Evolutionary conservation across 805 yeast genomes (phyloP).

Genomic region (Alloascoidea africana): DNA sequence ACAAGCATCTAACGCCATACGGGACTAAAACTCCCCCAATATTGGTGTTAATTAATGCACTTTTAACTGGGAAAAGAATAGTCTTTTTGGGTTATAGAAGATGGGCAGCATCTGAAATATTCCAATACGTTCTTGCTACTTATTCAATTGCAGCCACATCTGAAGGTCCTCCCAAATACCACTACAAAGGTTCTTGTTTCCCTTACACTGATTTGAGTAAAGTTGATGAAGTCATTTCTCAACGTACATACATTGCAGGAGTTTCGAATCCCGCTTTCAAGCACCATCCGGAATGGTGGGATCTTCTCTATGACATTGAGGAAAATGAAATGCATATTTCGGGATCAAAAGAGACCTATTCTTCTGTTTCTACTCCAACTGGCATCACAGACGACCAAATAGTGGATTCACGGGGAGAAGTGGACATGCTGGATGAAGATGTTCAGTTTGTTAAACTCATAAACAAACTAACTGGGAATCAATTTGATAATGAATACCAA

Average conservation of each 20-base stretch:
- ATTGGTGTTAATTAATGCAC: conserved; percentile 32
- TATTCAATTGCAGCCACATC: conserved; percentile 39
- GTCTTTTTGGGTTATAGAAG: conserved; percentile 33
- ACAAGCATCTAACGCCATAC: conserved; percentile 34
- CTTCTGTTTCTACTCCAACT: conserved; percentile 1
- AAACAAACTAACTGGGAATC: conserved; percentile 12
- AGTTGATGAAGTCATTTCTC: conserved; percentile 30
- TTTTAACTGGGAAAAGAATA: conserved; percentile 35
- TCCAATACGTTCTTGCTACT: conserved; percentile 32
- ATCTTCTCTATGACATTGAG: conserved; percentile 37
- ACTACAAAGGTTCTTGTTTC: conserved; percentile 30
- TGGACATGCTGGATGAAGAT: conserved; percentile 9
- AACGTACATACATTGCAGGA: conserved; percentile 40
- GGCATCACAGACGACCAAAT: no score
- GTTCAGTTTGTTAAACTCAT: conserved; percentile 13
- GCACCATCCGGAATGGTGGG: conserved; percentile 39
- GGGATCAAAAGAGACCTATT: neutral
- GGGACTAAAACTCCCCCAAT: conserved; percentile 41
- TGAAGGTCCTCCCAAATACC: no score
- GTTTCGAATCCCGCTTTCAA: conserved; percentile 47
- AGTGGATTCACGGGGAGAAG: no score
- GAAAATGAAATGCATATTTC: conserved; percentile 19
- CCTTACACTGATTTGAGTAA: conserved; percentile 43
- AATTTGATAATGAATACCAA: conserved; percentile 15
- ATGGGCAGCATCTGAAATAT: conserved; percentile 29